phyloP scores from a whole-genome alignment of 73 alveolate genomes.

The Paramecium primaurelia region DNA sequence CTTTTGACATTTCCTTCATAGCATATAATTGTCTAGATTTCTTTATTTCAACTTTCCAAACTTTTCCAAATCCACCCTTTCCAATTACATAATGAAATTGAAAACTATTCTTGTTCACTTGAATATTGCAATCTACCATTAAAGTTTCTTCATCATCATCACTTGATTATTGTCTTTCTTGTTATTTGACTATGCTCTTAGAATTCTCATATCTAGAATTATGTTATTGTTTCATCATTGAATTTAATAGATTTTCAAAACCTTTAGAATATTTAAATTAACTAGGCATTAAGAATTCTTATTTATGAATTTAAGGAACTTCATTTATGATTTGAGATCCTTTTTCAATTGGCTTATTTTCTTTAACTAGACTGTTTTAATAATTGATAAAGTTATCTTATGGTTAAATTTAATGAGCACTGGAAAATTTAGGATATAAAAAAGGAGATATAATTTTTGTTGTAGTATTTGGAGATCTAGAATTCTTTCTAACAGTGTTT shows the following conservation, averaged over 20 bases:
- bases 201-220: neutral
- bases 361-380: neutral
- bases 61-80: slow-evolving; percentile 88
- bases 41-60: slow-evolving; percentile 85
- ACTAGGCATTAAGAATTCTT: neutral
- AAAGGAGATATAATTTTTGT: neutral
- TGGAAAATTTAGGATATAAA: neutral
- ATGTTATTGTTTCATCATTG: neutral
- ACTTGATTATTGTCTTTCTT: neutral
- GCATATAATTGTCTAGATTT: slow-evolving; percentile 69
- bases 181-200: neutral
- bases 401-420: neutral
- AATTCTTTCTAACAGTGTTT: neutral
- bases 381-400: neutral
- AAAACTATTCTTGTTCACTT: slow-evolving; percentile 59
- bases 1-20: slow-evolving; percentile 84
- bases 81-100: slow-evolving; percentile 79
- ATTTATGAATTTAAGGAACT: neutral
- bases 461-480: neutral
- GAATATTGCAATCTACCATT: neutral
- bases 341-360: neutral
- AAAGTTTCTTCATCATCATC: neutral
- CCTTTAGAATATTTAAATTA: neutral
- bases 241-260: neutral
- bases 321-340: neutral